A percentile compares a stretch with the other conserved stretches of the same genome.
Evolutionary conservation across 768 basidiomycete species (phyloP).

Genomic region (Pisolithus sp.): DNA sequence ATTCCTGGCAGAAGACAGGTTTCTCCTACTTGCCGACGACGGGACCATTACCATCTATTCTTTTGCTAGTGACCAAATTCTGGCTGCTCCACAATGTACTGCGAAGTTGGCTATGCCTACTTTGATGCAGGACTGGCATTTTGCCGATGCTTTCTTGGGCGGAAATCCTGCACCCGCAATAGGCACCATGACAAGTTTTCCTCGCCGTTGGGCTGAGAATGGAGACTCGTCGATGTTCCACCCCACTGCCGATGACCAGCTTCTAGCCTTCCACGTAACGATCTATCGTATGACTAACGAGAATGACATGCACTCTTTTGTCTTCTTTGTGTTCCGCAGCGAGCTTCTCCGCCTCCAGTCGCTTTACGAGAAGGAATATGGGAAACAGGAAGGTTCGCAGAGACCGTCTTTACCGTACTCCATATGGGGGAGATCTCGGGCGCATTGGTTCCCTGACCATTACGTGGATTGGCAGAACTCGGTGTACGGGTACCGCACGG

Average conservation of each 20-base stretch:
- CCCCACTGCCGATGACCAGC: constrained; percentile 42
- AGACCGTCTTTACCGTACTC: constrained; percentile 36
- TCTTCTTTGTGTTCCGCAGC: constrained; percentile 43
- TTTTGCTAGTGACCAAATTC: constrained; percentile 27
- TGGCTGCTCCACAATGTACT: constrained; percentile 24
- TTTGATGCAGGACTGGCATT: constrained; percentile 39
- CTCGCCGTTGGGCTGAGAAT: background rate
- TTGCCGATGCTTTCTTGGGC: constrained; percentile 51
- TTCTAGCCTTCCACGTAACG: constrained; percentile 45
- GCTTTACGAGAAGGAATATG: constrained; percentile 1
- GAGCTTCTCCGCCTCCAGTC: constrained; percentile 28
- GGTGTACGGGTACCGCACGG: constrained; percentile 44
- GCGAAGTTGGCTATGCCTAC: constrained; percentile 39
- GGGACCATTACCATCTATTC: constrained; percentile 46
- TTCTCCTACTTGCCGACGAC: constrained; percentile 41
- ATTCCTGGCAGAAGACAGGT: constrained; percentile 39
- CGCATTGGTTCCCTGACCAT: constrained; percentile 49
- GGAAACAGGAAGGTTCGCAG: background rate
- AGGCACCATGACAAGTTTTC: background rate
- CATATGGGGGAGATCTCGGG: constrained; percentile 45
- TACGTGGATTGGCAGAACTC: constrained; percentile 54
- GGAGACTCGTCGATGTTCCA: constrained; percentile 16
- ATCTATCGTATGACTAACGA: constrained; percentile 35
- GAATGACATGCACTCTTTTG: constrained; percentile 40
- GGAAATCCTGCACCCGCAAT: constrained; percentile 43